Conservation (phyloP, 108 stramenopile species). For the Aurantiochytrium sp. region DNA sequence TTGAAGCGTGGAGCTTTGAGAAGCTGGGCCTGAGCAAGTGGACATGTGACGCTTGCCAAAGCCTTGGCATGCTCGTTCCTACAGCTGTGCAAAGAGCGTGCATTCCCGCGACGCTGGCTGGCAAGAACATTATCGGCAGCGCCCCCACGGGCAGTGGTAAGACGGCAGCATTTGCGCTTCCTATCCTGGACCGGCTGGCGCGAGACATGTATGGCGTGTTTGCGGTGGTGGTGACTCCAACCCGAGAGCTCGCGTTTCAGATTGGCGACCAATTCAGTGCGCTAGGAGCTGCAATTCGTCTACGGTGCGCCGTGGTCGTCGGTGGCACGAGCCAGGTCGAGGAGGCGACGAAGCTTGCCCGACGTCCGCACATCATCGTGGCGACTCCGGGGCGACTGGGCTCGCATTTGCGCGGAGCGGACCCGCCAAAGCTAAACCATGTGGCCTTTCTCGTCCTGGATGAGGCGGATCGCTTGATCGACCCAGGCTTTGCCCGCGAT, state of each 20-base stretch:
- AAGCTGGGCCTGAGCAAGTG: constrained; percentile 38
- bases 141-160: constrained; percentile 54
- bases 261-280: constrained; percentile 85
- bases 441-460: constrained; percentile 80
- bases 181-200: constrained; percentile 44
- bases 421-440: constrained; percentile 54
- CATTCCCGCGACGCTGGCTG: constrained; percentile 43
- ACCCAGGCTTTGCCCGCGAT: constrained; percentile 72
- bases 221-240: constrained; percentile 80
- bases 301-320: constrained; percentile 70
- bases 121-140: constrained; percentile 45
- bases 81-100: constrained; percentile 47
- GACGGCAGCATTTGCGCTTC: constrained; percentile 54
- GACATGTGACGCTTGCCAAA: constrained; percentile 25
- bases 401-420: constrained; percentile 55
- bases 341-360: constrained; percentile 36
- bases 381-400: constrained; percentile 89
- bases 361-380: constrained; percentile 82
- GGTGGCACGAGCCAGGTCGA: constrained; percentile 76
- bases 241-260: constrained; percentile 92
- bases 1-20: constrained; percentile 21
- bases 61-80: constrained; percentile 41
- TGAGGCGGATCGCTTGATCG: constrained; percentile 90
- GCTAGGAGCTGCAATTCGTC: constrained; percentile 62
- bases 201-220: constrained; percentile 70